Evolutionary conservation across 2,329 filamentous ascomycete species (phyloP).

Genomic region (Bipolaris sorokiniana): DNA sequence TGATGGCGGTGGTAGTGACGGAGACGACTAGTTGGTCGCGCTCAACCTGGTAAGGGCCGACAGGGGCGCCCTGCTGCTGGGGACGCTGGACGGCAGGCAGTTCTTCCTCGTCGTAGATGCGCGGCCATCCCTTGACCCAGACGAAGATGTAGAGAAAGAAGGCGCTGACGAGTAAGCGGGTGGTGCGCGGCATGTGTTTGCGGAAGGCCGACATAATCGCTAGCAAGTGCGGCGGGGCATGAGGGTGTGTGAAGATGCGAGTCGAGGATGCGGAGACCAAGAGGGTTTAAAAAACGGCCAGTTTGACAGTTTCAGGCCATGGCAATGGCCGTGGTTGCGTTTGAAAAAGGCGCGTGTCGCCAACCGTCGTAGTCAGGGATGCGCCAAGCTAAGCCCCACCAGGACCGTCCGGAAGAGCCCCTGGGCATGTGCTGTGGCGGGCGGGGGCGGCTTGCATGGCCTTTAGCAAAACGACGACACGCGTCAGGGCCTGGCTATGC

Average conservation of each 20-base stretch:
- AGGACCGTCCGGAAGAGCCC: constrained; percentile 6
- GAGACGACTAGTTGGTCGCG: constrained; percentile 56
- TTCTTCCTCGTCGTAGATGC: constrained; percentile 42
- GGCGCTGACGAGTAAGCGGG: constrained; percentile 29
- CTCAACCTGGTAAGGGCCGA: constrained; percentile 28
- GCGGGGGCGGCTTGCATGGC: background rate
- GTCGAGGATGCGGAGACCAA: background rate
- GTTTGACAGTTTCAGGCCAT: constrained; percentile 11
- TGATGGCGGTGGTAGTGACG: constrained; percentile 63
- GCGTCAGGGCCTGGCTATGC: constrained; percentile 6
- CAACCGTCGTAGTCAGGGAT: constrained; percentile 17
- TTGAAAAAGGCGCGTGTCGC: constrained; percentile 7
- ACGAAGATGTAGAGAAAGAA: constrained; percentile 34
- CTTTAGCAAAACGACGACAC: constrained; percentile 4
- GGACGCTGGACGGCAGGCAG: constrained; percentile 30
- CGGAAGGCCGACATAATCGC: constrained; percentile 34
- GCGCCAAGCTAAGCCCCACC: constrained; percentile 15
- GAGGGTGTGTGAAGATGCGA: background rate
- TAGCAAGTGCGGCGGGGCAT: constrained; percentile 19
- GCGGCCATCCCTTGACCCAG: constrained; percentile 44
- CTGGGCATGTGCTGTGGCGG: constrained; percentile 7
- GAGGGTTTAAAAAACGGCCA: background rate
- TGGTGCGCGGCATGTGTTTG: constrained; percentile 28
- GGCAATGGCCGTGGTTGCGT: background rate
- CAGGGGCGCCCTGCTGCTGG: constrained; percentile 19